Conservation (phyloP, 345 rosid genomes). For the Erucastrum elatum region DNA sequence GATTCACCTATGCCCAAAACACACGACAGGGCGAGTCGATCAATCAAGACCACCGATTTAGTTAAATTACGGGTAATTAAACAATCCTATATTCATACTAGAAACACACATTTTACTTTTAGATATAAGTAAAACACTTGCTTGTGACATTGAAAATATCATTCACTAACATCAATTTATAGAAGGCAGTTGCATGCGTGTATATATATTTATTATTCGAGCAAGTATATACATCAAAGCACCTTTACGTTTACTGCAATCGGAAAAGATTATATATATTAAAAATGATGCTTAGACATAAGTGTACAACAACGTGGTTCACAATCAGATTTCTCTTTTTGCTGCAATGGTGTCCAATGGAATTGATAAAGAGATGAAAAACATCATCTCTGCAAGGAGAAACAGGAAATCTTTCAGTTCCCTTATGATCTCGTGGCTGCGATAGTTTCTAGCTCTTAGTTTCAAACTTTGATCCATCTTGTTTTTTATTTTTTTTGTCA, state of each 20-base stretch:
- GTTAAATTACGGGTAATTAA: constrained; percentile 7
- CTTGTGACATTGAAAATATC: constrained; percentile 24
- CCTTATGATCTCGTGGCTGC: too few species aligned
- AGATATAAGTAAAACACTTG: neutral
- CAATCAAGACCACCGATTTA: constrained; percentile 30
- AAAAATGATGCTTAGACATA: constrained; percentile 19
- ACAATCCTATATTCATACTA: neutral
- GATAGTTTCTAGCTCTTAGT: too few species aligned
- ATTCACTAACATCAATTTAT: constrained; percentile 1
- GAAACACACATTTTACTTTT: neutral
- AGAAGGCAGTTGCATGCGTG: neutral
- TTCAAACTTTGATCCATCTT: too few species aligned
- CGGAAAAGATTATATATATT: neutral
- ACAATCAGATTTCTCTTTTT: too few species aligned
- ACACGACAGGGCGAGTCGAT: constrained; percentile 21
- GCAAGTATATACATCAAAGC: neutral
- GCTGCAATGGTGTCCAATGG: too few species aligned
- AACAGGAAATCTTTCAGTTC: too few species aligned
- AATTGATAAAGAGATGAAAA: too few species aligned
- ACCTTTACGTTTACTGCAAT: neutral
- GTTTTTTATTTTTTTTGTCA: too few species aligned
- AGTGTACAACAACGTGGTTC: constrained; percentile 20
- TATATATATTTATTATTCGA: neutral
- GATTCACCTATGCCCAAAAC: constrained; percentile 27
- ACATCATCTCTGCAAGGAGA: too few species aligned